These are phyloP conservation scores for Arthrobotrys sphaeroides DNA, from an alignment of 2,329 filamentous ascomycete species.

Conservation along the genomic window DNA sequence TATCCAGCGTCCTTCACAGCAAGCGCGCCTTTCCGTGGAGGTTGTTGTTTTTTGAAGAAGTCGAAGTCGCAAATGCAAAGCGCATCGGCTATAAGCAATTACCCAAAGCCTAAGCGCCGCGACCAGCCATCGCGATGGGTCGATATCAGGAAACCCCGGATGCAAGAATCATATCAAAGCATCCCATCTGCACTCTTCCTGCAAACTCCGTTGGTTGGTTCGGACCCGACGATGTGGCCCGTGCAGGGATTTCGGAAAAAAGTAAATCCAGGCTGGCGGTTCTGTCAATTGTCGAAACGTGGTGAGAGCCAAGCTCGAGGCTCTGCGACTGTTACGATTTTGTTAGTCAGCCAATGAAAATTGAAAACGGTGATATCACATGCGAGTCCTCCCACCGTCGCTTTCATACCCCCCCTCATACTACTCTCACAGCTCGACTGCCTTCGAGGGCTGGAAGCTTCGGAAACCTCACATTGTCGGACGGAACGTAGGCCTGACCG, in stretches of 20 bases:
- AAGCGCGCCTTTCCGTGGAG: not conserved
- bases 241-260: conserved; percentile 43
- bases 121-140: not conserved
- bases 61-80: not conserved
- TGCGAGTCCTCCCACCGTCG: conserved; percentile 21
- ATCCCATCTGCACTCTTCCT: not conserved
- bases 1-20: not conserved
- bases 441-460: not conserved
- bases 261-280: conserved; percentile 34
- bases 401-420: not conserved
- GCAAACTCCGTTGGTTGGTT: conserved; percentile 25
- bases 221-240: conserved; percentile 20
- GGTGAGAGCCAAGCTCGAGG: conserved; percentile 43
- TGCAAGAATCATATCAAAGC: not conserved
- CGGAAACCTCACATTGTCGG: not conserved
- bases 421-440: not conserved
- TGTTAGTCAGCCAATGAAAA: conserved; percentile 6
- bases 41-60: conserved; percentile 9
- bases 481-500: not conserved
- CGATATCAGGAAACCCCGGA: not conserved
- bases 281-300: conserved; percentile 41
- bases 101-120: not conserved
- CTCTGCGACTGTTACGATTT: conserved; percentile 2
- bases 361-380: conserved; percentile 52
- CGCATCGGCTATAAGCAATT: not conserved